Conservation (phyloP, 768 basidiomycete genomes). For the Pleurotus giganteus region DNA sequence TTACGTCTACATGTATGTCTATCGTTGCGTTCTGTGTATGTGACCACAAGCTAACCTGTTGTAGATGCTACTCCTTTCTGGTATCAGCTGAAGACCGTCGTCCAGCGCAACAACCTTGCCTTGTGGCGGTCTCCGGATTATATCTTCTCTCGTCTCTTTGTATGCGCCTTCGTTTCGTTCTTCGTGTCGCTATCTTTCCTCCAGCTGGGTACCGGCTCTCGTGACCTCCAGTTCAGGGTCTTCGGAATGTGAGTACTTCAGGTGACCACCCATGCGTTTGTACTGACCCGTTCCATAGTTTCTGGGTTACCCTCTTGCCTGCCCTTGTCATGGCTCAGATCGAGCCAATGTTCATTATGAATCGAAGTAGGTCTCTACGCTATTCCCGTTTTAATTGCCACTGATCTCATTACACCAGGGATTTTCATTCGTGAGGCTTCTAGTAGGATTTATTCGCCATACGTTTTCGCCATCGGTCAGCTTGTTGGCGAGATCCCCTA, state of each 20-base stretch:
- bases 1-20: conserved; percentile 45
- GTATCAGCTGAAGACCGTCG: conserved; percentile 71
- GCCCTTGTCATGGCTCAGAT: conserved; percentile 79
- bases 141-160: conserved; percentile 79
- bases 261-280: background rate
- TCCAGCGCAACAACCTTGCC: conserved; percentile 62
- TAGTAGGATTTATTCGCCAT: conserved; percentile 83
- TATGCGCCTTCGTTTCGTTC: conserved; percentile 67
- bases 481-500: conserved; percentile 81
- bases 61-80: conserved; percentile 73
- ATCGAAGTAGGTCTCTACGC: conserved; percentile 38
- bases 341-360: conserved; percentile 80
- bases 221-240: conserved; percentile 76
- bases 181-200: conserved; percentile 80
- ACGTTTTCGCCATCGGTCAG: conserved; percentile 82
- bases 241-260: conserved; percentile 65
- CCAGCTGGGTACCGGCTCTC: conserved; percentile 58
- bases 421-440: conserved; percentile 57
- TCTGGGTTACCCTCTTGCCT: conserved; percentile 67
- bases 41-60: conserved; percentile 5
- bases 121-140: conserved; percentile 87
- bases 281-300: conserved; percentile 31
- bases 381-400: background rate
- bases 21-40: background rate
- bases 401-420: conserved; percentile 18